Evolutionary conservation across 116 monocot species (phyloP), one percentile per base, ranked within the genome.

Genomic region (Papilionanthe hybrid): DNA sequence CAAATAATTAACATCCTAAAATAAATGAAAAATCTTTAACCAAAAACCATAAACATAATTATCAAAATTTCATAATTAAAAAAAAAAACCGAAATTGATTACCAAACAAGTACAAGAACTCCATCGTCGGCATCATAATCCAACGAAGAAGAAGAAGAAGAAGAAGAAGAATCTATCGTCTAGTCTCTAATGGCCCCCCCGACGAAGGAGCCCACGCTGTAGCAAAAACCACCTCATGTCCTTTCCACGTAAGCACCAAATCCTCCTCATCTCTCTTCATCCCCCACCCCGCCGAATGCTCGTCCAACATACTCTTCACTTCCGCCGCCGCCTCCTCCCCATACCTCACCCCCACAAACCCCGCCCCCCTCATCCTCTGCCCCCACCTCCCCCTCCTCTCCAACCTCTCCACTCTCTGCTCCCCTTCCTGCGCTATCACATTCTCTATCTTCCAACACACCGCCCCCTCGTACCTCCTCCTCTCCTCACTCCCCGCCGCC

Each of bases 231-330:
- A 85, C 86, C 47, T 87, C 86, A 48, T 95, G 95, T 1, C 95
- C 95, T 68, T 95, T 95, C 95, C 95, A 95, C 13, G 89, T 91
- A 53, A 95, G 86, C 75, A 91, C 86, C 75, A 95, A 25, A 55
- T 84, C 83, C 5, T 87, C 92, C 17, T 93, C 93, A 69, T 95
- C 95, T 81, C 75, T 88, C 91, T 84, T 95, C 88, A 95, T 74
- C 72, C 95, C 95, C 95, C 95, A 95, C 18, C 91, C 92, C 0
- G 88, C 88, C 9, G 95, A 89, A 68, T 95, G 92, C 85, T 88
- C 91, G 25, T 85, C 92, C 1, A 95, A 83, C 77, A 95, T 29
- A 4, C 68, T 78, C 80, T 81, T 92, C 79, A 92, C 92, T 83
- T 91, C 92, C 79, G 27, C 43, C 71, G 75, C 81, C 75, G 86